Evolutionary conservation across 2,329 filamentous ascomycete species (phyloP), one percentile per base, ranked within the genome.

Genomic region (Colletotrichum tofieldiae): DNA sequence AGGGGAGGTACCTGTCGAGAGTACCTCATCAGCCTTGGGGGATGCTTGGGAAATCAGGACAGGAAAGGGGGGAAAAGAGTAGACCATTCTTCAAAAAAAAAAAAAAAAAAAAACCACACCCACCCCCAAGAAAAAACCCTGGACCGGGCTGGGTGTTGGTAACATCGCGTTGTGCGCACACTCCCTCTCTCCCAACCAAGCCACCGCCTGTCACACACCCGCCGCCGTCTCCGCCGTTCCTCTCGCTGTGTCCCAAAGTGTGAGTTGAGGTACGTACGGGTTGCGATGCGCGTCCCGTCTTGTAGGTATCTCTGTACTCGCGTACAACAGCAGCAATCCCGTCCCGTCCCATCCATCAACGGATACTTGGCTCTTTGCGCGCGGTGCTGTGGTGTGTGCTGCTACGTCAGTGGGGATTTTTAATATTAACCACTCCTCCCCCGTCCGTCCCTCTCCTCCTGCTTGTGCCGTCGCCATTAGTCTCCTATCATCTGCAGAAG

Each of bases 351-450:
- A 64, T 56, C 43, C 52, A 60, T 54, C 37, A 47, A 65, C 39
- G 61, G 52, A 58, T 69, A 51, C 60, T 51, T 65, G 26, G 41
- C 51, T 70, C 52, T 51, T 55, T 43, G 43, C 43, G 56, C 37
- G 32, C 29, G 11, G 29, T 32, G 52, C 65, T 47, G 52, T 59
- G 58, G 51, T 39, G 70, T 66, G 59, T 58, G 71, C 59, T 67
- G 64, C 66, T 71, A 71, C 73, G 67, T 72, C 71, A 68, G 73
- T 75, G 73, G 73, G 35, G 73, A 75, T 63, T 65, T 62, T 49
- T 67, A 75, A 75, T 74, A 74, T 74, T 74, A 75, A 65, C 47
- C 61, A 65, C 54, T 65, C 65, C 66, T 29, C 39, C 59, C 39
- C 59, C 39, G 11, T 56, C 61, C 26, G 59, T 58, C 45, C 52